Percentiles rank a stretch among this genome's conserved stretches.
phyloP scores from a whole-genome alignment of 768 basidiomycete genomes.

The Daedalea quercina region DNA sequence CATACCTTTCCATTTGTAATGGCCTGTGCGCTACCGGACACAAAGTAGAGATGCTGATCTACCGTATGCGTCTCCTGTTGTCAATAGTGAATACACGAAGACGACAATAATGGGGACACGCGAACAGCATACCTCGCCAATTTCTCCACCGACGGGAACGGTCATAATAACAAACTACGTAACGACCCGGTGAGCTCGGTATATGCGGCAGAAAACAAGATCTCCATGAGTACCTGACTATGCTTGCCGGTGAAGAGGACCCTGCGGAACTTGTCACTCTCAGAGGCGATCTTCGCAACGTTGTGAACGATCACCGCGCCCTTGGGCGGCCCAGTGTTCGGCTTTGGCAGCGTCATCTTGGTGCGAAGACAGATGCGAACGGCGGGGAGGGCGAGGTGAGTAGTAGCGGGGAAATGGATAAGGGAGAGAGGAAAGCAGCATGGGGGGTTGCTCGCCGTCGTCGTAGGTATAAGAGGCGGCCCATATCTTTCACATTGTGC shows the following conservation, averaged over 20 bases:
- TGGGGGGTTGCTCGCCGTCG: neutral
- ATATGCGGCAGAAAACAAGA: neutral
- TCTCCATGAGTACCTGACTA: slow-evolving; percentile 16
- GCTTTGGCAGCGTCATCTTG: slow-evolving; percentile 7
- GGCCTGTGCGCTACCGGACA: slow-evolving; percentile 19
- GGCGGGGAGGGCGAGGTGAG: neutral
- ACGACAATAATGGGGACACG: neutral
- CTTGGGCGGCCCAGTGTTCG: slow-evolving; percentile 23
- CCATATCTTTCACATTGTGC: neutral
- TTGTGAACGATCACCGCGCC: slow-evolving; percentile 19
- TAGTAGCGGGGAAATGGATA: neutral
- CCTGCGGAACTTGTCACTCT: slow-evolving; percentile 22
- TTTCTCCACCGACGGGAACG: slow-evolving; percentile 21
- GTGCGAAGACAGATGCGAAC: neutral
- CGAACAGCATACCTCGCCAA: slow-evolving; percentile 16
- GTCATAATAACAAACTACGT: slow-evolving; percentile 26
- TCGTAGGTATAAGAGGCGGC: neutral
- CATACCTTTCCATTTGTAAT: slow-evolving; percentile 18
- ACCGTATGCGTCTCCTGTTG: slow-evolving; percentile 21
- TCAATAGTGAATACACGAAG: neutral
- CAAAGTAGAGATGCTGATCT: slow-evolving; percentile 22
- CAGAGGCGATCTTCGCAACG: slow-evolving; percentile 16
- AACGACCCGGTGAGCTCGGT: neutral
- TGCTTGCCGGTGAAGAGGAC: slow-evolving; percentile 22
- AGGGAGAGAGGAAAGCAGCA: neutral